Percentiles rank a stretch among this genome's conserved stretches.
Evolutionary conservation across 371 early-diverging fungal genomes (phyloP).

Genomic region (Capillidium heterosporum): DNA sequence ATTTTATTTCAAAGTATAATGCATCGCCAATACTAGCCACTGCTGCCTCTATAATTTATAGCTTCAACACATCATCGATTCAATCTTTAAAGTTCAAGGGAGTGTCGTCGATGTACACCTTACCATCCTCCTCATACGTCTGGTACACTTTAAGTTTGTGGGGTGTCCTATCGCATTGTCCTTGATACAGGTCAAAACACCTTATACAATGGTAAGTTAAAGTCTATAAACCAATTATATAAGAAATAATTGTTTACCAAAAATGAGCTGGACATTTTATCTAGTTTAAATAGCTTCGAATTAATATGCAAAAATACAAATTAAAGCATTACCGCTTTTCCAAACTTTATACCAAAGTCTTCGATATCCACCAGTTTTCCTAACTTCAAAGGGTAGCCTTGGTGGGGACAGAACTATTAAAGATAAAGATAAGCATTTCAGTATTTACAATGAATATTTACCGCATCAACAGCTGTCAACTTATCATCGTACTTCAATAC

Average conservation of each 20-base stretch:
- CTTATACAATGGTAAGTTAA: background rate
- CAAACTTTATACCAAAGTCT: background rate
- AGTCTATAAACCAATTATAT: too few species aligned
- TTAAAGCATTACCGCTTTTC: background rate
- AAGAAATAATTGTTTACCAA: background rate
- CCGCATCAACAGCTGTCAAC: background rate
- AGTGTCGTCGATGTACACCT: too few species aligned
- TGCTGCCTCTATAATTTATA: too few species aligned
- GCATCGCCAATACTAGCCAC: background rate
- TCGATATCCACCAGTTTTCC: background rate
- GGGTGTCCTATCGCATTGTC: constrained; percentile 1
- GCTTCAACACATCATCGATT: too few species aligned
- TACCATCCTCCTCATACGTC: too few species aligned
- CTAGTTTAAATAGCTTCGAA: background rate
- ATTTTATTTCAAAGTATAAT: background rate
- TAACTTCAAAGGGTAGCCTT: background rate
- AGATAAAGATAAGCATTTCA: background rate
- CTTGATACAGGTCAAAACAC: background rate
- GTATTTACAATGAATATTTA: background rate
- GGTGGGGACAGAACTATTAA: background rate
- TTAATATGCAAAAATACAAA: background rate
- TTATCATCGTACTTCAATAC: background rate
- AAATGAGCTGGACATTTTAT: constrained; percentile 3
- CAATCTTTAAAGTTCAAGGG: too few species aligned
- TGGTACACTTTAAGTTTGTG: background rate